phyloP scores from a whole-genome alignment of 768 basidiomycete species.

The Pisolithus orientalis region DNA sequence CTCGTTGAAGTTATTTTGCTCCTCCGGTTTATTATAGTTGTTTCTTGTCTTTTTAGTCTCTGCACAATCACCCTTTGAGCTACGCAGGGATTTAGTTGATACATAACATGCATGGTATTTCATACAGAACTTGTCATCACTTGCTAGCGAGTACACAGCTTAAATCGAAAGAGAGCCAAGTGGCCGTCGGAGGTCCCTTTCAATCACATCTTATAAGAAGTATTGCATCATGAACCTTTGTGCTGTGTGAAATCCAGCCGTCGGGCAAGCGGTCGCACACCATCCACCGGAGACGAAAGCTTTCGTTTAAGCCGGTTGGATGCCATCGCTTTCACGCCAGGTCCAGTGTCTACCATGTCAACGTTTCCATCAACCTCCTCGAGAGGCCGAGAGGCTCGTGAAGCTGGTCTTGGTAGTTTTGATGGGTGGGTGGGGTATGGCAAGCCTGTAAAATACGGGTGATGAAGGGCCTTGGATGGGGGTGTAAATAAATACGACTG shows the following conservation, averaged over 20 bases:
- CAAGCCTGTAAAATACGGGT: conserved; percentile 81
- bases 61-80: not conserved
- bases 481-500: not conserved
- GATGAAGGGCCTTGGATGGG: conserved; percentile 62
- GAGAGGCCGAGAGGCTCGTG: conserved; percentile 47
- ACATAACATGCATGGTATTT: conserved; percentile 3
- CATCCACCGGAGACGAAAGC: conserved; percentile 47
- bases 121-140: conserved; percentile 1
- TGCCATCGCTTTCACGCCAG: conserved; percentile 45
- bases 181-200: conserved; percentile 16
- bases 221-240: conserved; percentile 13
- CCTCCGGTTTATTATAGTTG: conserved; percentile 4
- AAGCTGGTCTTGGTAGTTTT: conserved; percentile 72
- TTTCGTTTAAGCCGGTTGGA: conserved; percentile 66
- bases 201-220: conserved; percentile 4
- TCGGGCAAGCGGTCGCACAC: conserved; percentile 56
- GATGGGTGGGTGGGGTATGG: conserved; percentile 87
- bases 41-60: not conserved
- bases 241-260: conserved; percentile 62
- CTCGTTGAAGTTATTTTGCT: conserved; percentile 22
- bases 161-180: conserved; percentile 2
- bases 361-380: conserved; percentile 79
- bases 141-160: not conserved
- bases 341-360: conserved; percentile 42
- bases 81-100: not conserved